phyloP scores from a whole-genome alignment of 306 rosid genomes.

The Begonia loranthoides region DNA sequence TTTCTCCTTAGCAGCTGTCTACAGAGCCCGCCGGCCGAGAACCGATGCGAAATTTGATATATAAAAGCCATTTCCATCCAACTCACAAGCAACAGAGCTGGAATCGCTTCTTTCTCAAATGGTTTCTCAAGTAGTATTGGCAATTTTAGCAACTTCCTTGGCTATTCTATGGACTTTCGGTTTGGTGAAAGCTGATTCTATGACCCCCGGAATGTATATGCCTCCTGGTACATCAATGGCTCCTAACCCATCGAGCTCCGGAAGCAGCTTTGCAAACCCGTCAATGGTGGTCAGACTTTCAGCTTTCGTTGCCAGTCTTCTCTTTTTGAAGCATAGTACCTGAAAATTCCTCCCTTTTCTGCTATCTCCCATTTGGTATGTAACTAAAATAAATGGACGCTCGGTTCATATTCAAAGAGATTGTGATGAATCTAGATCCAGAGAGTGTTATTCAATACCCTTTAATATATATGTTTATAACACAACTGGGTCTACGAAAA shows the following conservation, averaged over 20 bases:
- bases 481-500: no score
- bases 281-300: conserved; percentile 5
- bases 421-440: no score
- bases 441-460: no score
- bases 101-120: conserved; percentile 4
- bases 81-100: not conserved
- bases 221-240: conserved; percentile 3
- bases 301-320: not conserved
- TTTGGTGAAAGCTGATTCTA: conserved; percentile 15
- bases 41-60: not conserved
- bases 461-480: no score
- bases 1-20: not conserved
- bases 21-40: not conserved
- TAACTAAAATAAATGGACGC: no score
- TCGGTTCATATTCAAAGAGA: no score
- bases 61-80: not conserved
- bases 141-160: conserved; percentile 15
- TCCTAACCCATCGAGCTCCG: conserved; percentile 9
- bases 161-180: conserved; percentile 18
- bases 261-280: conserved; percentile 14
- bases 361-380: no score
- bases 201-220: not conserved
- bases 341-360: not conserved
- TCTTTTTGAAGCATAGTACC: not conserved
- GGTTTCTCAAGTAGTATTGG: conserved; percentile 24